Percentiles rank a stretch among this genome's conserved stretches.
phyloP scores from a whole-genome alignment of 306 rosid genomes.

The Pyrus betulifolia region DNA sequence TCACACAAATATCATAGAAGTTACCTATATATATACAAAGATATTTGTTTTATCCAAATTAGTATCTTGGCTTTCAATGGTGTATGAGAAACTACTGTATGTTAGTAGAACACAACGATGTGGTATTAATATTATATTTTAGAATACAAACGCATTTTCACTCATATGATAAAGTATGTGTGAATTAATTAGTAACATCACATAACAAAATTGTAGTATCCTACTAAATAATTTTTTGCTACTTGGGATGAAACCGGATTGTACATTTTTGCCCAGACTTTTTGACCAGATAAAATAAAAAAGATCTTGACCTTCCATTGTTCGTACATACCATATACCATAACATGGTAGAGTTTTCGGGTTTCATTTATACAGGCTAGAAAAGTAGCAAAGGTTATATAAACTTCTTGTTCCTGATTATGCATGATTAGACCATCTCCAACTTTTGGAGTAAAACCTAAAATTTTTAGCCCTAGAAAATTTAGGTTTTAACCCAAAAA shows the following conservation, averaged over 20 bases:
- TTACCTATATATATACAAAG: not conserved
- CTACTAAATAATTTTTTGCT: no score
- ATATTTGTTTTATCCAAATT: not conserved
- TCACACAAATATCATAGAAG: not conserved
- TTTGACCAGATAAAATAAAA: not conserved
- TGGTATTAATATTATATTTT: no score
- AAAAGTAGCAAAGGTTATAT: not conserved
- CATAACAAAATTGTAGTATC: not conserved
- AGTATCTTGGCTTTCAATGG: not conserved
- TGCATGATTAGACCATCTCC: no score
- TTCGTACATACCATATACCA: not conserved
- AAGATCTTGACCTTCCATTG: not conserved
- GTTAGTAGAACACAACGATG: no score
- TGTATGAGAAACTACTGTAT: no score
- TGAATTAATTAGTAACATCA: not conserved
- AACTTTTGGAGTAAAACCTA: no score
- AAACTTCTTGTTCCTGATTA: no score
- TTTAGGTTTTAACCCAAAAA: no score
- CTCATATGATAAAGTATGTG: not conserved
- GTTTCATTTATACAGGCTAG: not conserved
- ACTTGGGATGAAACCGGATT: not conserved
- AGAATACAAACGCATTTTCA: no score
- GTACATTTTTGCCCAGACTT: not conserved
- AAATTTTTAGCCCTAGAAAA: no score
- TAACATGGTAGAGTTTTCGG: not conserved